Evolutionary conservation across 192 early-diverging fungal genomes (phyloP).

Genomic region (Piromyces sp.): DNA sequence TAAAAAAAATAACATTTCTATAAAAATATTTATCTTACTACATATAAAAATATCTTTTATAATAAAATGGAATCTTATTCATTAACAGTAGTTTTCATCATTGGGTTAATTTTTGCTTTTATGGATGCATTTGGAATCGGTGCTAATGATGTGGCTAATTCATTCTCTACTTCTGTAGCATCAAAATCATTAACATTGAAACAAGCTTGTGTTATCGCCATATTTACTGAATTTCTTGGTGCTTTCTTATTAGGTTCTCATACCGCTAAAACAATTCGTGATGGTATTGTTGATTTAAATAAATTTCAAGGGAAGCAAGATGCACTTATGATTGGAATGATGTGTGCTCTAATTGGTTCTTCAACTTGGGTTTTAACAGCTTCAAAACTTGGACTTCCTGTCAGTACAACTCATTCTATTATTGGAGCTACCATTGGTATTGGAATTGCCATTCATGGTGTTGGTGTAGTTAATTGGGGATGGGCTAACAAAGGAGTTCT

Average conservation of each 20-base stretch:
- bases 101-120: conserved; percentile 47
- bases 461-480: too few species aligned
- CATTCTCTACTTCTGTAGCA: conserved; percentile 69
- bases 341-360: conserved; percentile 61
- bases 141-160: conserved; percentile 80
- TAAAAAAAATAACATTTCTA: too few species aligned
- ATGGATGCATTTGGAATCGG: conserved; percentile 60
- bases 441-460: too few species aligned
- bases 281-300: conserved; percentile 42
- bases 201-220: conserved; percentile 58
- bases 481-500: too few species aligned
- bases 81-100: conserved; percentile 21
- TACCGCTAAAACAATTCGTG: conserved; percentile 65
- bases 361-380: conserved; percentile 58
- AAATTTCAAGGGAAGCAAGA: conserved; percentile 43
- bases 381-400: conserved; percentile 44
- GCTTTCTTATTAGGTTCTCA: conserved; percentile 52
- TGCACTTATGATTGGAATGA: conserved; percentile 65
- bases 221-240: conserved; percentile 68
- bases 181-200: conserved; percentile 56
- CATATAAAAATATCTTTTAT: too few species aligned
- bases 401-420: conserved; percentile 68
- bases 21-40: too few species aligned
- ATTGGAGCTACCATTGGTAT: conserved; percentile 41
- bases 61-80: too few species aligned